Percentiles rank a stretch among this genome's conserved stretches.
phyloP scores from a whole-genome alignment of 441 rosid genomes.

The Populus tomentosa region DNA sequence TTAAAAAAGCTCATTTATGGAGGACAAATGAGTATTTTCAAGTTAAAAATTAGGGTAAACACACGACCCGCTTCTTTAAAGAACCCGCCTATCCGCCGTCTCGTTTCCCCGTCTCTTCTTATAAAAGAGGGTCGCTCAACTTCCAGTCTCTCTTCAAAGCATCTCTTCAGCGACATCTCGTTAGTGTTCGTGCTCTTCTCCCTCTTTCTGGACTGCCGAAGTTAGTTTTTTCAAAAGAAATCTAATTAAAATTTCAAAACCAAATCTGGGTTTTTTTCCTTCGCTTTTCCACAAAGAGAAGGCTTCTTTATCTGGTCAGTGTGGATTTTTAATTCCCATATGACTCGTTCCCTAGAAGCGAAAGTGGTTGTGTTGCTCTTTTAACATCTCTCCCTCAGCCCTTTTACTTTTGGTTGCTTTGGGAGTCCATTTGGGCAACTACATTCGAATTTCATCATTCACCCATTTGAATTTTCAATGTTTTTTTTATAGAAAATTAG shows the following conservation, averaged over 20 bases:
- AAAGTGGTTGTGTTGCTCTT: constrained; percentile 45
- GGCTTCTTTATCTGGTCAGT: constrained; percentile 78
- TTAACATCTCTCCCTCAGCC: background rate
- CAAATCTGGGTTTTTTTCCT: background rate
- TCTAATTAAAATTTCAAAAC: background rate
- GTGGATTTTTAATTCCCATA: constrained; percentile 56
- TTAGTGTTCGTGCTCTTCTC: background rate
- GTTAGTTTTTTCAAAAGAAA: too few species aligned
- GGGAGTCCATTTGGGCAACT: background rate
- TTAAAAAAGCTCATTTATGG: background rate
- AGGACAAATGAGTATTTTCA: background rate
- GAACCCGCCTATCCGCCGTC: background rate
- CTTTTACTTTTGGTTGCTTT: background rate
- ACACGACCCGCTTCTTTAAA: background rate
- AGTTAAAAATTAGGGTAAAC: background rate
- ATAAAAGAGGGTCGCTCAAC: background rate
- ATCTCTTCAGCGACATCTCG: accelerated
- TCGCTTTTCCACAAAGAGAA: background rate
- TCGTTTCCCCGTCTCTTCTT: background rate
- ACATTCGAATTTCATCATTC: background rate
- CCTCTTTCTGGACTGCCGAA: background rate
- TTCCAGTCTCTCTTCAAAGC: background rate
- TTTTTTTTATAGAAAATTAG: too few species aligned
- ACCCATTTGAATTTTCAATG: too few species aligned
- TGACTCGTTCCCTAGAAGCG: constrained; percentile 87